Evolutionary conservation across 371 early-diverging fungal genomes (phyloP), one percentile per base, ranked within the genome.

Genomic region (Mucor racemosus): DNA sequence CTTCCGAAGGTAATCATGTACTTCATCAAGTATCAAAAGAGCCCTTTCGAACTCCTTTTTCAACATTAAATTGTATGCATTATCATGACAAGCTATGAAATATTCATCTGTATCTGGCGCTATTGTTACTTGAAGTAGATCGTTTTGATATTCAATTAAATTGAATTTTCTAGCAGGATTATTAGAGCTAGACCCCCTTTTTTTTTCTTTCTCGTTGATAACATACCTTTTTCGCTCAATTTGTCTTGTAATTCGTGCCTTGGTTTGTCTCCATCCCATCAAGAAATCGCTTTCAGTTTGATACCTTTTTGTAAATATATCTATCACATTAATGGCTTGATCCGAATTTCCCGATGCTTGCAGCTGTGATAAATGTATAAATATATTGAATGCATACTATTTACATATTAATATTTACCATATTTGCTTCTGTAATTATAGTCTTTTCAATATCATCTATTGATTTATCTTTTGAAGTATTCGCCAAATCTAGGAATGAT

Each of bases 381-480:
- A 44, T 41, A 15, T 5, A n/a, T 3, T 42, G 15, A 10, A 38
- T 50, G 35, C 19, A 61, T 10, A 36, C 38, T 13, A 15, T n/a
- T 34, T 19, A 7, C 40, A 15, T 36, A 39, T 13, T 31, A 7
- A 42, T 40, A 10, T 50, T 60, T 76, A 76, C 81, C 75, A 69
- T 67, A 40, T 67, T 59, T 3, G 77, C 75, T 10, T 73, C 59
- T 35, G 75, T 53, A 0, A 75, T 46, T 7, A 50, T 59, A 4
- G 74, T 62, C 26, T 76, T 71, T 72, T 78, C 78, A 34, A 70
- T 66, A 31, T 76, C 77, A 31, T 75, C 69, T 0, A 71, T 17
- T 10, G 68, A 64, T 1, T 70, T 65, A 40, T 67, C 58, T 14
- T 44, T 40, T 3, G 55, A 58, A 10, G 62, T 35, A 10, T 68